Evolutionary conservation across 768 basidiomycete genomes (phyloP), one percentile per base, ranked within the genome.

Genomic region (Suillus plorans): DNA sequence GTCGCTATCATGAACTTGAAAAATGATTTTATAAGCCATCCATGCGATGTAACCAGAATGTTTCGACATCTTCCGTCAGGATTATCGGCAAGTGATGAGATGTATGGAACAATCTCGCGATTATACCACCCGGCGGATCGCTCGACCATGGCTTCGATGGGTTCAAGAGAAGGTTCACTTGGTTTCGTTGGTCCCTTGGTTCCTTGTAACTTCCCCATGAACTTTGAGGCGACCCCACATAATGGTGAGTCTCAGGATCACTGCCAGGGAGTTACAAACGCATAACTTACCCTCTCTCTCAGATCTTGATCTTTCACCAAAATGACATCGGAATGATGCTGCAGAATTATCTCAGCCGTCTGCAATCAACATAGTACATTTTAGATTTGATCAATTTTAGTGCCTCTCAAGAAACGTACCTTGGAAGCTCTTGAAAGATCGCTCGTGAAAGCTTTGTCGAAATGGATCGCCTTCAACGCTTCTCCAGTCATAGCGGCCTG

Each of bases 301-400:
- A 92, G 76, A 62, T 80, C 84, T 65, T 72, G 73, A 41, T 82
- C 78, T 63, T 73, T 77, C 63, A 80, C 74, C 60, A 90, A 72
- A 34, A 68, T 65, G 34, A 87, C 74, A 28, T 76, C 73, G 1
- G 83, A 78, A 68, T 91, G 89, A 68, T 73, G 63, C 60, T 84
- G 78, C 28, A 91, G 72, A 69, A 93, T 90, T 44, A 77, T 76
- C 70, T 88, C 82, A 22, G 89, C 89, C 2, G 92, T 94, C 91
- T 91, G 64, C 42, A 31, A 64, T 47, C 22, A 52, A 34, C n/a
- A 47, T 20, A 42, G 18, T 39, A 28, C 12, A 16, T 34, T 31
- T 53, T 10, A 31, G 28, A 31, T 31, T 53, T 31, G 9, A 55
- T 34, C 31, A 34, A 20, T 12, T 20, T 6, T 36, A 9, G 20